Evolutionary conservation across 768 basidiomycete genomes (phyloP).

Genomic region (Candolleomyces aberdarensis): DNA sequence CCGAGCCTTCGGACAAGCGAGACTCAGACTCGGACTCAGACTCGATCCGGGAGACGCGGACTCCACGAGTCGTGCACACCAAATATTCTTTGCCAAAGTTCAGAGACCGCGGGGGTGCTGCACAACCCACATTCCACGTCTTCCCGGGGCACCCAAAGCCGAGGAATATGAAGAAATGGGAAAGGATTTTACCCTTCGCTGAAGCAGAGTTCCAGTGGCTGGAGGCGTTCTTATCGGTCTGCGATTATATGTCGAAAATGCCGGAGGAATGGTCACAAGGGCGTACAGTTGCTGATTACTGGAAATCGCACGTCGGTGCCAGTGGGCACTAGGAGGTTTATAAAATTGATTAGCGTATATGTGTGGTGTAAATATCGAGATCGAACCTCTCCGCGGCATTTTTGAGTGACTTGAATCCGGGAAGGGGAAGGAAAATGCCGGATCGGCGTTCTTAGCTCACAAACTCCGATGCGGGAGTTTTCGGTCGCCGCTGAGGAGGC

Average conservation of each 20-base stretch:
- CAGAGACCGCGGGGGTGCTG: background rate
- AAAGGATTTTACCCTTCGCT: constrained; percentile 13
- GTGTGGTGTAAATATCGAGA: too few species aligned
- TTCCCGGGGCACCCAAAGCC: background rate
- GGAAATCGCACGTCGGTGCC: constrained; percentile 13
- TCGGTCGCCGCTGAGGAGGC: too few species aligned
- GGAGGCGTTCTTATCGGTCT: constrained; percentile 21
- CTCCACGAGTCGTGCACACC: constrained; percentile 10
- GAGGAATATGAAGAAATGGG: constrained; percentile 2
- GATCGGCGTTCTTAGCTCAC: too few species aligned
- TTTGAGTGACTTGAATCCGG: too few species aligned
- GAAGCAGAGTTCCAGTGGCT: constrained; percentile 23
- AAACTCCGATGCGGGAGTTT: too few species aligned
- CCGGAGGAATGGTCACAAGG: constrained; percentile 16
- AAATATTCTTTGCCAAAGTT: constrained; percentile 11
- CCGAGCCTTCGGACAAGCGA: too few species aligned
- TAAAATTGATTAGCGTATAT: too few species aligned
- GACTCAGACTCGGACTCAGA: too few species aligned
- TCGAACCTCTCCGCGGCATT: too few species aligned
- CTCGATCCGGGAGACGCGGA: background rate
- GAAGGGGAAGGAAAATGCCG: too few species aligned
- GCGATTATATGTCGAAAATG: constrained; percentile 20
- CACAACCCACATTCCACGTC: constrained; percentile 13
- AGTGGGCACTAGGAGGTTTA: too few species aligned
- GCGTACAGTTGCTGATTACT: constrained; percentile 21